Conservation (phyloP, 495 filamentous ascomycete species). For the Thozetella sp. region DNA sequence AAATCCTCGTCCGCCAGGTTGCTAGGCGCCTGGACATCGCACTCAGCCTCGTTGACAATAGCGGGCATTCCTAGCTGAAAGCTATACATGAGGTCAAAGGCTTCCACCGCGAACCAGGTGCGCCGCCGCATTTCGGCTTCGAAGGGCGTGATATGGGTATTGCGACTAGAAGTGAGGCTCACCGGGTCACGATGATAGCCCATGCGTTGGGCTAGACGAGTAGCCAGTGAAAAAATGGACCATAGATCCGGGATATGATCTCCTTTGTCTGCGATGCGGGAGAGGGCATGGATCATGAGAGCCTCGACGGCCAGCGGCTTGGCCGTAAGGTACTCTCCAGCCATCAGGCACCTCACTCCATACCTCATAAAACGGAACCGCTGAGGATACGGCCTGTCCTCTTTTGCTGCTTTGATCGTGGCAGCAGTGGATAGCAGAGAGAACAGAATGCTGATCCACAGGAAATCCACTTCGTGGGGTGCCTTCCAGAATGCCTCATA, state of each 20-base stretch:
- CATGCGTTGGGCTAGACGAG: constrained; percentile 49
- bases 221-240: constrained; percentile 41
- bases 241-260: constrained; percentile 40
- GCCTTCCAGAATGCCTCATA: constrained; percentile 50
- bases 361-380: constrained; percentile 11
- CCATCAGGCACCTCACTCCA: constrained; percentile 40
- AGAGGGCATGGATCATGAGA: constrained; percentile 39
- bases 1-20: constrained; percentile 52
- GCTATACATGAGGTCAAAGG: constrained; percentile 48
- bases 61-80: constrained; percentile 52
- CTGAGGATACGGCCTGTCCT: constrained; percentile 11
- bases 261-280: constrained; percentile 31
- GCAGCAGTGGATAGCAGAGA: constrained; percentile 36
- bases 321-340: constrained; percentile 41
- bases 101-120: constrained; percentile 46
- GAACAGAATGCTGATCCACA: constrained; percentile 44
- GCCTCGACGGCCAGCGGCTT: constrained; percentile 48
- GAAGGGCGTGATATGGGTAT: constrained; percentile 43
- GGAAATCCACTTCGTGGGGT: constrained; percentile 28
- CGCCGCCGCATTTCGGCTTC: constrained; percentile 54
- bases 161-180: constrained; percentile 20
- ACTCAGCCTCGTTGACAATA: constrained; percentile 40
- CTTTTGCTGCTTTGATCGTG: constrained; percentile 21
- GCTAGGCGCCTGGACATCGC: constrained; percentile 41
- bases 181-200: constrained; percentile 55